Percentiles rank a stretch among this genome's conserved stretches.
These are phyloP conservation scores for Taphrina pruni DNA, from an alignment of 1,139 yeast genomes.

Conservation along the genomic window DNA sequence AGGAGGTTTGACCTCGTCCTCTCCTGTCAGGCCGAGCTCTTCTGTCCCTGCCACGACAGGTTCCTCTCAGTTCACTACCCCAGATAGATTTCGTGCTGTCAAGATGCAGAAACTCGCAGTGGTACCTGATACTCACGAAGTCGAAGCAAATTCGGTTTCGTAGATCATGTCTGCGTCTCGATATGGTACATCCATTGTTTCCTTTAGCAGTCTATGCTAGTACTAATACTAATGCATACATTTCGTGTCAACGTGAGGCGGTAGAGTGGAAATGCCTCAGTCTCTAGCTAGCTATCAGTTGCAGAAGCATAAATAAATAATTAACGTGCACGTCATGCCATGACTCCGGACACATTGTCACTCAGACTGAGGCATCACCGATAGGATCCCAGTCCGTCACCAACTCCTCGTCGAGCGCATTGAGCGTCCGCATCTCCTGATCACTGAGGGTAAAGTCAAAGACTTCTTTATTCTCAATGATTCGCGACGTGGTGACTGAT, in stretches of 20 bases:
- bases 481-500: conserved; percentile 66
- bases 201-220: too few species aligned
- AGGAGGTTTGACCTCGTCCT: not conserved
- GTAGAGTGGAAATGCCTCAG: too few species aligned
- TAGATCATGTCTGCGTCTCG: not conserved
- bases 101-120: not conserved
- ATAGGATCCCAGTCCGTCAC: conserved; percentile 47
- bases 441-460: conserved; percentile 60
- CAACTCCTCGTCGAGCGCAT: conserved; percentile 44
- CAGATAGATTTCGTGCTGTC: conserved; percentile 4
- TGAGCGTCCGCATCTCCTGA: conserved; percentile 58
- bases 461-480: conserved; percentile 62
- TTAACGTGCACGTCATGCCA: not conserved
- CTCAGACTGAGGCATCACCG: conserved; percentile 20
- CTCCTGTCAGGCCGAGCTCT: not conserved
- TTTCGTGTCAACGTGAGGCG: too few species aligned
- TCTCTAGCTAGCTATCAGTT: too few species aligned
- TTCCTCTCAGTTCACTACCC: not conserved
- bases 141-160: not conserved
- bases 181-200: too few species aligned
- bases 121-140: not conserved
- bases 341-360: not conserved
- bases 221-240: too few species aligned
- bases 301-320: too few species aligned
- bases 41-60: not conserved